Percentiles rank a stretch among this genome's conserved stretches.
Conservation (phyloP, 2,329 filamentous ascomycete species). For the Nemania sp. region DNA sequence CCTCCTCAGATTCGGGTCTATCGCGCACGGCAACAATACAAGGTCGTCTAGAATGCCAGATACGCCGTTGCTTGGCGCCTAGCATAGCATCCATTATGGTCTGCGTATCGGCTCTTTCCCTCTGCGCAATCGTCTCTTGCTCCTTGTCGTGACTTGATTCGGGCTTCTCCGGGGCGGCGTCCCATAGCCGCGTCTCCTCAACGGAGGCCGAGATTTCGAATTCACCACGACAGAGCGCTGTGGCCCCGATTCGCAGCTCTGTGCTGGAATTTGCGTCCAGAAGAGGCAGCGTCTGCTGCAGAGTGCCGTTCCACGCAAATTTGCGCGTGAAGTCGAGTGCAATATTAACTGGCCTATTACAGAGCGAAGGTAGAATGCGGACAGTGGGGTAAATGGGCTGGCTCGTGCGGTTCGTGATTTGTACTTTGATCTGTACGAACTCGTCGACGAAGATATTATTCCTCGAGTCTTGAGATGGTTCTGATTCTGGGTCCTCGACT, state of each 20-base stretch:
- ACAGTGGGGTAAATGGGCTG: constrained; percentile 72
- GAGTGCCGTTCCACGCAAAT: constrained; percentile 80
- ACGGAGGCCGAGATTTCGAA: constrained; percentile 82
- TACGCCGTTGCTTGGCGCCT: constrained; percentile 62
- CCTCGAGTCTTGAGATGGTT: constrained; percentile 10
- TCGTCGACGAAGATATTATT: constrained; percentile 54
- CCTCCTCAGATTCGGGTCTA: constrained; percentile 23
- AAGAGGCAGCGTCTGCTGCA: constrained; percentile 74
- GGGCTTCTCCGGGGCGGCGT: constrained; percentile 26
- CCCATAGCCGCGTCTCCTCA: constrained; percentile 72
- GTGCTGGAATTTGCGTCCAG: constrained; percentile 63
- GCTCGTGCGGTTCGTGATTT: constrained; percentile 73
- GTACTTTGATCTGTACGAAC: constrained; percentile 73
- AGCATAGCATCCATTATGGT: constrained; percentile 62
- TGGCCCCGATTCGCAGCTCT: constrained; percentile 70
- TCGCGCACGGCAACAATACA: constrained; percentile 61
- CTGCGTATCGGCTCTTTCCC: constrained; percentile 55
- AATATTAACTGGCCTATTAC: constrained; percentile 71
- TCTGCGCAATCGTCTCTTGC: constrained; percentile 31
- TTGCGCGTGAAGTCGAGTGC: constrained; percentile 83
- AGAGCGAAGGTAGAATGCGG: constrained; percentile 75
- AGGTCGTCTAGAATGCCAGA: constrained; percentile 66
- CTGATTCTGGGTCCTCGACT: constrained; percentile 45
- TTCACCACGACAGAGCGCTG: constrained; percentile 76
- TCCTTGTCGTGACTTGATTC: background rate